Base-by-base conservation (phyloP, 2,329 filamentous ascomycete species). In the Pochonia chlamydosporia region DNA sequence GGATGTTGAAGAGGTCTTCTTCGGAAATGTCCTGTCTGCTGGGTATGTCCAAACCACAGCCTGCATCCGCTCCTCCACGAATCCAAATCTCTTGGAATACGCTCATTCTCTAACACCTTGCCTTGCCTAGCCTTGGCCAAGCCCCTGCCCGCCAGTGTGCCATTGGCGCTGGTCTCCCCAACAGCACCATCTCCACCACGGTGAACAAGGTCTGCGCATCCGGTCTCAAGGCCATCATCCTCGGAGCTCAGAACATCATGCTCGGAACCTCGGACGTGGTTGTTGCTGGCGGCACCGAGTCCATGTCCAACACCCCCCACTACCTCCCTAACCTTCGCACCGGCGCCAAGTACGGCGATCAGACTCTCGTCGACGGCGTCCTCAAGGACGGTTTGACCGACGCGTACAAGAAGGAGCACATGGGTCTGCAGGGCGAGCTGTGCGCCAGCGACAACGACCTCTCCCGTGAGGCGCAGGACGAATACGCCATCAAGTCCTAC, bases 191-290 rank as follows among this genome's bases (percentile, higher is more conserved):
- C 58, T 87, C 85, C 72, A 99, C 93, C 40, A 95, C 91, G 44
- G 82, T 99, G 64, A 99, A 99, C 85, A 99, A 99, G 77, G 93
- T 99, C 66, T 99, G 93, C 79, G 93, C 93, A 54, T 96, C 91
- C 9, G 85, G 86, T 39, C 75, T 96, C 66, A 99, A 99, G 78
- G 89, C 93, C 58, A 85, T 99, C 64, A 89, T 96, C 56, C 79
- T 99, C 51, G 93, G 87, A 58, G 89, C 92, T 44, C 93, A 97
- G 72, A 96, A 92, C 60, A 99, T 99, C 74, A 90, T 97, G 68
- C 95, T 91, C 46, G 92, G 93, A 58, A 96, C 89, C 65, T 92
- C 92, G 55, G 85, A 89, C 59, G 85, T 96, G 56, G 84, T 99
- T 55, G 89, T 99, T 50, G 93, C 91, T 55, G 93, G 91, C 63